A percentile compares a stretch with the other conserved stretches of the same genome.
phyloP scores from a whole-genome alignment of 805 yeast species.

The Zygotorulaspora florentina region DNA sequence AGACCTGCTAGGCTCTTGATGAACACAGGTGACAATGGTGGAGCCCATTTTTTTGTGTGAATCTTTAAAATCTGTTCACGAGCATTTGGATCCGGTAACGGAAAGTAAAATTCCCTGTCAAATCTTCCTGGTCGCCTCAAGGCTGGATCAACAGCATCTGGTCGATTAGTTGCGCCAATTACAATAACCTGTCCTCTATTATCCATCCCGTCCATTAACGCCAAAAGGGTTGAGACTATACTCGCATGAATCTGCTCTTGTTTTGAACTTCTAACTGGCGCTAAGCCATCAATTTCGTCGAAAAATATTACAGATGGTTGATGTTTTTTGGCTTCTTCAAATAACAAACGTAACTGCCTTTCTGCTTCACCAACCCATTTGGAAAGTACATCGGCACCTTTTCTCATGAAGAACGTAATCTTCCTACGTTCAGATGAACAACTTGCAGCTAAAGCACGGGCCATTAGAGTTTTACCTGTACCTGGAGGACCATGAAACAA shows the following conservation, averaged over 20 bases:
- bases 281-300: slow-evolving; percentile 97
- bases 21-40: slow-evolving; percentile 58
- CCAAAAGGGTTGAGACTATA: slow-evolving; percentile 89
- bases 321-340: slow-evolving; percentile 93
- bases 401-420: slow-evolving; percentile 95
- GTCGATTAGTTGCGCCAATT: slow-evolving; percentile 96
- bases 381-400: slow-evolving; percentile 94
- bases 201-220: slow-evolving; percentile 99
- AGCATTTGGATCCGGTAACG: slow-evolving; percentile 79
- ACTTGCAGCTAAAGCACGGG: slow-evolving; percentile 93
- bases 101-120: slow-evolving; percentile 94
- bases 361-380: slow-evolving; percentile 99
- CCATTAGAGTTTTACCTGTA: slow-evolving; percentile 97
- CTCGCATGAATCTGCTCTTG: slow-evolving; percentile 99
- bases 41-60: slow-evolving; percentile 87
- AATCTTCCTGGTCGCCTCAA: slow-evolving; percentile 94
- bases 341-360: slow-evolving; percentile 80
- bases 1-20: slow-evolving; percentile 63
- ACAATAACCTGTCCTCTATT: slow-evolving; percentile 97
- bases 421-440: slow-evolving; percentile 81
- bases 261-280: slow-evolving; percentile 95
- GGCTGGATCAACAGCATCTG: slow-evolving; percentile 98
- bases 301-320: slow-evolving; percentile 96
- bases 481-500: slow-evolving; percentile 99
- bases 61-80: slow-evolving; percentile 75